Evolutionary conservation across 2,329 filamentous ascomycete species (phyloP).

Genomic region (Didymella segeticola): DNA sequence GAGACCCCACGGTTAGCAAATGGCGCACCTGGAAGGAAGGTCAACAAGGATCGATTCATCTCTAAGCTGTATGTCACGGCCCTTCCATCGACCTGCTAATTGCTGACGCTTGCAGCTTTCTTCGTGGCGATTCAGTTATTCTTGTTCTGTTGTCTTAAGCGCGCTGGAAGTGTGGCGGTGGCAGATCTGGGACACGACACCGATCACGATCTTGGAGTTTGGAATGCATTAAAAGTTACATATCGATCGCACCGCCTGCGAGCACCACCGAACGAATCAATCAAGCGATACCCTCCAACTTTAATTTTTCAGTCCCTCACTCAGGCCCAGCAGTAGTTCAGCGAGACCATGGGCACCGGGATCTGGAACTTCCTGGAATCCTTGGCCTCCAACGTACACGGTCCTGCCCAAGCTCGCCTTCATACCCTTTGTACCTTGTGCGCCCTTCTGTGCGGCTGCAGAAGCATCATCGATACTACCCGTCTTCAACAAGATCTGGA

Average conservation of each 20-base stretch:
- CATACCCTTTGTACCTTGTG: slow-evolving; percentile 90
- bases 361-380: slow-evolving; percentile 76
- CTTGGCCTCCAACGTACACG: slow-evolving; percentile 78
- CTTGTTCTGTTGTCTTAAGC: slow-evolving; percentile 78
- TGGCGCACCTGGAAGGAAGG: slow-evolving; percentile 85
- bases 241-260: slow-evolving; percentile 36
- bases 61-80: slow-evolving; percentile 83
- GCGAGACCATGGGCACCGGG: slow-evolving; percentile 81
- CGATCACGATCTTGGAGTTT: slow-evolving; percentile 33
- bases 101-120: slow-evolving; percentile 65
- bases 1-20: slow-evolving; percentile 83
- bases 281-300: slow-evolving; percentile 37
- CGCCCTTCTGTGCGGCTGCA: slow-evolving; percentile 74
- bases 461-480: slow-evolving; percentile 76
- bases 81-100: background rate
- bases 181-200: slow-evolving; percentile 19
- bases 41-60: slow-evolving; percentile 98
- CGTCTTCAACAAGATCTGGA: slow-evolving; percentile 70
- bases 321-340: slow-evolving; percentile 81
- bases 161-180: slow-evolving; percentile 17
- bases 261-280: slow-evolving; percentile 35
- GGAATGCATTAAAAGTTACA: slow-evolving; percentile 43
- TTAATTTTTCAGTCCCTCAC: slow-evolving; percentile 57
- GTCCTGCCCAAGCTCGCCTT: slow-evolving; percentile 83
- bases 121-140: slow-evolving; percentile 87